A percentile compares a stretch with the other conserved stretches of the same genome.
These are phyloP conservation scores for Phytopythium cucurbitacearum DNA, from an alignment of 352 stramenopile genomes.

Conservation along the genomic window DNA sequence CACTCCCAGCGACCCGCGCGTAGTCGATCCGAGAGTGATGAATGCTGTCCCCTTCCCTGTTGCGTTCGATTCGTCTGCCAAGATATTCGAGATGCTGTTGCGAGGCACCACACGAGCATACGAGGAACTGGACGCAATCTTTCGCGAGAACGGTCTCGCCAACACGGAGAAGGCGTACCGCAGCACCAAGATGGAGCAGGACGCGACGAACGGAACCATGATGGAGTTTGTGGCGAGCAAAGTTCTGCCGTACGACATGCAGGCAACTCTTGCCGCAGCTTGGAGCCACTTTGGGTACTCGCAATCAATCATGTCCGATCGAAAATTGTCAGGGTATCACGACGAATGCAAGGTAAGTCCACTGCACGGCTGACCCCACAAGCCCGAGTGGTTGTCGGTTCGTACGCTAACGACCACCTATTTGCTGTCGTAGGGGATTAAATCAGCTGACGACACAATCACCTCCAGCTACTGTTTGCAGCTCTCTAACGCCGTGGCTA, in stretches of 20 bases:
- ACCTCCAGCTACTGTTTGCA: not conserved
- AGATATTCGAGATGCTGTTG: constrained; percentile 6
- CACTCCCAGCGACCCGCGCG: no score
- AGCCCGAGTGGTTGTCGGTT: no score
- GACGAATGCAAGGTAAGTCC: constrained; percentile 2
- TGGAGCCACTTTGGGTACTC: constrained; percentile 19
- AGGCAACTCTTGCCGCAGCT: constrained; percentile 6
- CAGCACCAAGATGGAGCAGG: constrained; percentile 14
- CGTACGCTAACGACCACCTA: no score
- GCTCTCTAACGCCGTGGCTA: not conserved
- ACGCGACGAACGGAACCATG: constrained; percentile 8
- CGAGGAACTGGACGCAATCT: constrained; percentile 2
- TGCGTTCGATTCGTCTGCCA: not conserved
- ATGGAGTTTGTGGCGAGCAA: constrained; percentile 23
- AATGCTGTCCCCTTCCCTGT: not conserved
- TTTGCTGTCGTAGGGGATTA: not conserved
- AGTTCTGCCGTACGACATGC: constrained; percentile 17
- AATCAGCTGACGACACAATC: not conserved
- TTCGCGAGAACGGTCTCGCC: constrained; percentile 2
- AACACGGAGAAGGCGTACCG: constrained; percentile 5
- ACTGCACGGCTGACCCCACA: no score
- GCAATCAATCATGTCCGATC: not conserved
- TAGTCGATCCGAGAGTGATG: not conserved
- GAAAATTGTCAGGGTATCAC: constrained; percentile 1
- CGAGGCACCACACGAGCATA: not conserved